Base-by-base conservation (phyloP, 139 green algal genomes). In the Chlorella vulgaris region DNA sequence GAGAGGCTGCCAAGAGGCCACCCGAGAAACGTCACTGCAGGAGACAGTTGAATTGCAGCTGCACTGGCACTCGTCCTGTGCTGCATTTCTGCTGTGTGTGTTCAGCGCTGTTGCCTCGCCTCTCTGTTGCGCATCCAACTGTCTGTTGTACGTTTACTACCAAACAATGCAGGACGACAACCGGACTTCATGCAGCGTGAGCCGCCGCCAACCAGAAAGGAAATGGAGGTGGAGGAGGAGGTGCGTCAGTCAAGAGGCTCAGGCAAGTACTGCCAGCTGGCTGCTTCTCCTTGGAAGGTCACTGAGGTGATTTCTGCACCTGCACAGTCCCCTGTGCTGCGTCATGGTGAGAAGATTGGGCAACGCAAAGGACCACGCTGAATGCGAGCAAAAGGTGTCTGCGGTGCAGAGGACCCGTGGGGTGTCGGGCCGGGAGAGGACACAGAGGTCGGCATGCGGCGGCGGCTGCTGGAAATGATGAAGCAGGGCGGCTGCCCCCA, bases 381-480 rank as follows among this genome's bases (percentile, higher is more conserved):
- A n/a, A n/a, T n/a, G n/a, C n/a, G n/a, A n/a, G n/a, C n/a, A n/a
- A n/a, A n/a, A n/a, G n/a, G n/a, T n/a, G n/a, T n/a, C n/a, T n/a
- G 5, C 22, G 8, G 3, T 47, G 38, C 80, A 73, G 74, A 86
- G 7, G 61, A 78, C 6, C 61, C 75, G 24, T 85, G 75, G 75
- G 75, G 68, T 26, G 24, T 85, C 60, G 68, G 77, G 8, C 36
- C 77, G 6, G 71, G 74, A 33, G 39, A 73, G 29, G 38, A 42
- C 43, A 84, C n/a, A 31, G 80, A 85, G 70, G 40, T 39, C 19
- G 82, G 60, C 33, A 82, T 82, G 33, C 39, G 51, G 61, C 62
- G 36, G 43, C 73, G 82, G 6, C 70, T 86, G 62, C 31, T 79
- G 43, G 71, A 75, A 19, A 78, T 82, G 61, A 86, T 86, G 74